Base-by-base conservation (phyloP, 108 stramenopile genomes). In the Conticribra weissflogii region DNA sequence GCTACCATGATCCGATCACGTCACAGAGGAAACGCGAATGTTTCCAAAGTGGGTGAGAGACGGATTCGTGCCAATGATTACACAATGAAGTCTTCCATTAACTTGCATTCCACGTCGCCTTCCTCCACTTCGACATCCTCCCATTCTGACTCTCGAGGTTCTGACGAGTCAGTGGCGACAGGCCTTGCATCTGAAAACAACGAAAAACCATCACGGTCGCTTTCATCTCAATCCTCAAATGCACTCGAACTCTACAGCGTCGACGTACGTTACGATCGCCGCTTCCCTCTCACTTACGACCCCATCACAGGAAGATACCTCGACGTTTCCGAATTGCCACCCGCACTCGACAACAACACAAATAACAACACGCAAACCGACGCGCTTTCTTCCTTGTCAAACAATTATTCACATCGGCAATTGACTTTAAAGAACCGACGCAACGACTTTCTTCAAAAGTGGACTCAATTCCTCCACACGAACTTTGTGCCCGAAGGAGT, bases 401-500 rank as follows among this genome's bases (percentile, higher is more conserved):
- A 51, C 50, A 51, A 51, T 14, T 51, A 51, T 19, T 18, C 12
- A 51, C 36, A 41, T 9, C 12, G 36, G n/a, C n/a, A 5, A 41
- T 12, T 9, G 12, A 41, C 12, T 9, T 41, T 41, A 41, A 41
- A 41, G 12, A 41, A 12, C 36, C 5, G 12, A 41, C 5, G 12
- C 36, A 41, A 41, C 12, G 8, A 41, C 8, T 41, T 41, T 9
- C 36, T 41, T 9, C 49, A 63, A 57, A 72, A 52, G 46, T 63
- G 22, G 32, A 48, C 16, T 16, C 68, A 47, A 32, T 78, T 59
- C 51, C 68, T 78, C 15, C 68, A 78, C 55, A 59, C 63, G 48
- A 63, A 81, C 46, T 96, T 96, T 72, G 66, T 96, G 22, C 97
- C 97, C 25, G 87, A 89, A 57, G 87, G 91, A 32, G 94, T 97